These are phyloP conservation scores for Daldinia grandis DNA, from an alignment of 495 filamentous ascomycete species.

Conservation along the genomic window DNA sequence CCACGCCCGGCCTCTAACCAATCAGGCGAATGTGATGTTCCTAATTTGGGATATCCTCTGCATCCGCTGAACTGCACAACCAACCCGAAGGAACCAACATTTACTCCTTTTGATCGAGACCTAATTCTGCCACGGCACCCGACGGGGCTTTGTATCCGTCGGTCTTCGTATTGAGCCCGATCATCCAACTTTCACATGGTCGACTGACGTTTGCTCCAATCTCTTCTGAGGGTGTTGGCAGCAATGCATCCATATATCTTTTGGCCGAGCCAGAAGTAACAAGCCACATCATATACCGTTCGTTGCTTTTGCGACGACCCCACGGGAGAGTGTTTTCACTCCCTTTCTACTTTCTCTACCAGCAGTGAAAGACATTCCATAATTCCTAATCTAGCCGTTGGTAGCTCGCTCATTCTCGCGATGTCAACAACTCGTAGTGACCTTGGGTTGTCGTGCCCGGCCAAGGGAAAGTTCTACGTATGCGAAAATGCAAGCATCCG, in stretches of 20 bases:
- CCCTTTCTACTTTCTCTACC: constrained; percentile 8
- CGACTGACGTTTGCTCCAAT: constrained; percentile 8
- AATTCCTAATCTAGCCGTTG: constrained; percentile 8
- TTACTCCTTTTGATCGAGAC: constrained; percentile 23
- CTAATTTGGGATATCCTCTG: constrained; percentile 27
- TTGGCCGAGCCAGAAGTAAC: constrained; percentile 18
- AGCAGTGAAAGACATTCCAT: constrained; percentile 12
- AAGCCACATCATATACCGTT: constrained; percentile 18
- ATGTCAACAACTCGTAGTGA: constrained; percentile 27
- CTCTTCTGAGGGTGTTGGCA: constrained; percentile 1
- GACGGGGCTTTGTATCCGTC: constrained; percentile 5
- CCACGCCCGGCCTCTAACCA: constrained; percentile 7
- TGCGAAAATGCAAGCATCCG: constrained; percentile 29
- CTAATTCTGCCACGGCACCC: constrained; percentile 27
- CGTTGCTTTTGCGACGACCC: constrained; percentile 10
- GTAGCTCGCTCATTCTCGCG: neutral
- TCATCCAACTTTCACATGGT: constrained; percentile 1
- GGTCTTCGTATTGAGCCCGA: constrained; percentile 17
- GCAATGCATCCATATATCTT: constrained; percentile 19
- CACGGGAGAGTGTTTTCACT: constrained; percentile 12
- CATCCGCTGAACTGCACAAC: constrained; percentile 4
- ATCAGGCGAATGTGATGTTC: constrained; percentile 19
- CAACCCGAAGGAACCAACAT: constrained; percentile 22
- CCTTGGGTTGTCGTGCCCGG: constrained; percentile 36
- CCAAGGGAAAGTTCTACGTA: constrained; percentile 36